Conservation (phyloP, 176 grass and related monocot genomes). For the sorghum (Sorghum bicolor) region Sorghum_bicolor_NCBIv3 NC_012875.2:53195501-53196000, state of each 20-base stretch:
- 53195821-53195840: too few species aligned
- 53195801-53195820: too few species aligned
- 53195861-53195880: too few species aligned
- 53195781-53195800: too few species aligned
- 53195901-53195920: constrained; percentile 27
- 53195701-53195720: too few species aligned
- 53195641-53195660: too few species aligned
- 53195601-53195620: constrained; percentile 4
- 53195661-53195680: too few species aligned
- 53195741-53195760: too few species aligned
- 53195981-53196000: constrained; percentile 29
- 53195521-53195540: not conserved
- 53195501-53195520: not conserved
- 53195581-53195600: not conserved
- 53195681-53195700: too few species aligned
- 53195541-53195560: not conserved
- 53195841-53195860: too few species aligned
- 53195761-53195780: too few species aligned
- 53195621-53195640: not conserved
- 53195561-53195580: not conserved
- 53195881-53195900: constrained; percentile 24
- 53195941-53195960: constrained; percentile 31
- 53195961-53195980: not conserved
- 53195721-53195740: too few species aligned
- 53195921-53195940: constrained; percentile 24